Evolutionary conservation across 495 filamentous ascomycete species (phyloP).

Genomic region (Bacidia rubella): DNA sequence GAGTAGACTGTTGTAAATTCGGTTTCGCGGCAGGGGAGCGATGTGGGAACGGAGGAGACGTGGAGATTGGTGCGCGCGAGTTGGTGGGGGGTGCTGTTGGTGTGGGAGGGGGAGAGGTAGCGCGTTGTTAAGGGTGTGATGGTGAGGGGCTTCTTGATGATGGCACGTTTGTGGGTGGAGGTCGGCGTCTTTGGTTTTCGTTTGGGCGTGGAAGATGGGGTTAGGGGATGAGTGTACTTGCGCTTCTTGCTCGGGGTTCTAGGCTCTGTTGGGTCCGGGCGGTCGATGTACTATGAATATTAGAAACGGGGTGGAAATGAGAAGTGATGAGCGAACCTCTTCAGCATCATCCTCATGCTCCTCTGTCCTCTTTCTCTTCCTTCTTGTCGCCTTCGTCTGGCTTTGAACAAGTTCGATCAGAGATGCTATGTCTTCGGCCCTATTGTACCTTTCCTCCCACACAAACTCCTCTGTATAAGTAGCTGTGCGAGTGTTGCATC

Average conservation of each 20-base stretch:
- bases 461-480: conserved; percentile 86
- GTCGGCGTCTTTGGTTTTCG: conserved; percentile 51
- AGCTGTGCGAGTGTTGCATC: conserved; percentile 73
- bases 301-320: neutral
- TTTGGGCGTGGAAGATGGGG: conserved; percentile 46
- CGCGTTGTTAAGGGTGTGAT: conserved; percentile 90
- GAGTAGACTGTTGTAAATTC: conserved; percentile 89
- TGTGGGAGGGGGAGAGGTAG: conserved; percentile 60
- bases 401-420: conserved; percentile 52
- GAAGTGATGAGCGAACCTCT: conserved; percentile 9
- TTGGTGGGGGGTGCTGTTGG: conserved; percentile 79
- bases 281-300: conserved; percentile 4
- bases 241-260: conserved; percentile 47
- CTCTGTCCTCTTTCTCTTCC: conserved; percentile 39
- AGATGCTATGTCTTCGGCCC: conserved; percentile 45
- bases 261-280: conserved; percentile 30
- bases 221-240: conserved; percentile 32
- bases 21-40: conserved; percentile 78
- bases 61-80: conserved; percentile 80
- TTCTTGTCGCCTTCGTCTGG: conserved; percentile 60
- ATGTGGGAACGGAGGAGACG: conserved; percentile 79
- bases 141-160: conserved; percentile 82
- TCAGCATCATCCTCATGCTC: conserved; percentile 29
- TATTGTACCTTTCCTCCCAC: conserved; percentile 74
- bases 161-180: conserved; percentile 47